These are phyloP conservation scores for Corchorus olitorius DNA, from an alignment of 345 rosid species.

Conservation along the genomic window DNA sequence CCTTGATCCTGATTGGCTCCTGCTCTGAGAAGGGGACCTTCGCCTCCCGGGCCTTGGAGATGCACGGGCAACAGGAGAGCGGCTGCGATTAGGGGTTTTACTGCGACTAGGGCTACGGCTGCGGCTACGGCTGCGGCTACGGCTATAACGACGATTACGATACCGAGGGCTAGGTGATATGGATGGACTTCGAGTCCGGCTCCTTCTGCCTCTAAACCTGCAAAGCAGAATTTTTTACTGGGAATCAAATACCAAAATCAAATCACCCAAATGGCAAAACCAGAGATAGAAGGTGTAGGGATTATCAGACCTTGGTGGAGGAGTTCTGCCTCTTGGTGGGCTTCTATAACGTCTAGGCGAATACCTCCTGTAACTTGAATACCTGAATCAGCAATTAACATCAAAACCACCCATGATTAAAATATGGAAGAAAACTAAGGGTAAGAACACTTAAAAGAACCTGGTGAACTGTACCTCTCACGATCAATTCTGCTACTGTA, in stretches of 20 bases:
- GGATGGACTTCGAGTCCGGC: slow-evolving; percentile 60
- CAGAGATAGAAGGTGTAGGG: neutral
- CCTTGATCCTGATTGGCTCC: slow-evolving; percentile 55
- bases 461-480: slow-evolving; percentile 51
- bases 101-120: slow-evolving; percentile 41
- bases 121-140: slow-evolving; percentile 53
- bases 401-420: neutral
- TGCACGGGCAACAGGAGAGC: slow-evolving; percentile 53
- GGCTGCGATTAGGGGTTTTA: slow-evolving; percentile 60
- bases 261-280: neutral
- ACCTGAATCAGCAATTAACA: slow-evolving; percentile 41
- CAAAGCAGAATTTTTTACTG: neutral
- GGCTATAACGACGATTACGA: slow-evolving; percentile 55
- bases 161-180: slow-evolving; percentile 63
- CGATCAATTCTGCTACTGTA: slow-evolving; percentile 62
- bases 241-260: neutral
- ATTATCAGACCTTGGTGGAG: slow-evolving; percentile 69
- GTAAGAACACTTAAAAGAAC: slow-evolving; percentile 4
- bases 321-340: slow-evolving; percentile 81
- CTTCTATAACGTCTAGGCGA: slow-evolving; percentile 93
- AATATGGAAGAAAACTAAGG: neutral
- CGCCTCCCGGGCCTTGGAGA: slow-evolving; percentile 44
- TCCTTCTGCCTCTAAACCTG: slow-evolving; percentile 80
- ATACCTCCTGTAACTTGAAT: slow-evolving; percentile 66
- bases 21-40: slow-evolving; percentile 60